Evolutionary conservation across 75 land plant species (phyloP).

Genomic region (Cryptomeria japonica): DNA sequence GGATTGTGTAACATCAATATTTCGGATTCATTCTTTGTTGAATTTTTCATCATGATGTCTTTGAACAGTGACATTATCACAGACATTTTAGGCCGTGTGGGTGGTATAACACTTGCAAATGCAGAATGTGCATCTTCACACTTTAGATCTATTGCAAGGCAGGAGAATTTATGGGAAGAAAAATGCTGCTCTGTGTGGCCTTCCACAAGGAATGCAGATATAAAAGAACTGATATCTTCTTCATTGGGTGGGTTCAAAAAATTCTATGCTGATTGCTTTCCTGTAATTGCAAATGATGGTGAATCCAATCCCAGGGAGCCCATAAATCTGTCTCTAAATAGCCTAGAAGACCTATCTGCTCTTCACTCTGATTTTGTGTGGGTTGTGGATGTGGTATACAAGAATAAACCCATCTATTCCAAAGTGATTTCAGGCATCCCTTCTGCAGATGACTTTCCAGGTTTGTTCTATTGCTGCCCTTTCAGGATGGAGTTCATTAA

Average conservation of each 20-base stretch:
- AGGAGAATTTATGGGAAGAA: constrained; percentile 72
- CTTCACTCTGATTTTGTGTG: constrained; percentile 26
- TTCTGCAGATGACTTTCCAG: constrained; percentile 11
- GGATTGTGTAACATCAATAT: too few species aligned
- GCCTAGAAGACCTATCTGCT: neutral
- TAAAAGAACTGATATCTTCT: constrained; percentile 36
- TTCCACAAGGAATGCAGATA: constrained; percentile 53
- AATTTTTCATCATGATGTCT: constrained; percentile 11
- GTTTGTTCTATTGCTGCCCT: constrained; percentile 39
- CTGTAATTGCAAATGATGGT: constrained; percentile 3
- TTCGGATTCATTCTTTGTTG: too few species aligned
- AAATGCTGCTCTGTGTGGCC: constrained; percentile 70
- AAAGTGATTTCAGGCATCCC: constrained; percentile 27
- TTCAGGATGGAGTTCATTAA: constrained; percentile 32
- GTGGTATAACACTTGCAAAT: constrained; percentile 69
- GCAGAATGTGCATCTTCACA: constrained; percentile 68
- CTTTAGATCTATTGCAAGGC: constrained; percentile 43
- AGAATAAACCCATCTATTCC: constrained; percentile 25
- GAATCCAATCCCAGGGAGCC: neutral
- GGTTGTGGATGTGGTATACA: constrained; percentile 34
- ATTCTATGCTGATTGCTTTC: constrained; percentile 31
- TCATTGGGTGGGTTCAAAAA: constrained; percentile 72
- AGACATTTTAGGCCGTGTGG: constrained; percentile 71
- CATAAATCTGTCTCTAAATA: neutral
- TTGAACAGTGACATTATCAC: constrained; percentile 60